These are phyloP conservation scores for Quercus wislizeni DNA, from an alignment of 306 rosid species.

Conservation along the genomic window DNA sequence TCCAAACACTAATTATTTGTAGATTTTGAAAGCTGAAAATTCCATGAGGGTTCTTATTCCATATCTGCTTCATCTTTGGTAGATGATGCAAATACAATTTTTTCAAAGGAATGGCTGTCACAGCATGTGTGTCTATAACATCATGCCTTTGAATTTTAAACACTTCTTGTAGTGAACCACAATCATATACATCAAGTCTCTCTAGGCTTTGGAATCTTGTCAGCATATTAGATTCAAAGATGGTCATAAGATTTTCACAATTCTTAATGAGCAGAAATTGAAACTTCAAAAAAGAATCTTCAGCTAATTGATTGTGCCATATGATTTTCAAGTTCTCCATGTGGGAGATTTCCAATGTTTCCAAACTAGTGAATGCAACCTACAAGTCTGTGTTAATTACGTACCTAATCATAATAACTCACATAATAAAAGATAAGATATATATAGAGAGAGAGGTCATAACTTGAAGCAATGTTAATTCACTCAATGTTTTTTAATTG, in stretches of 20 bases:
- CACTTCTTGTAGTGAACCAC: background rate
- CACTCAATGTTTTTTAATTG: too few species aligned
- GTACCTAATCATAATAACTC: background rate
- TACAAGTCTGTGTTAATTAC: background rate
- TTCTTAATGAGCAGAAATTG: background rate
- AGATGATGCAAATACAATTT: conserved; percentile 7
- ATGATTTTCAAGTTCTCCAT: background rate
- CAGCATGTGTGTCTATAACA: too few species aligned
- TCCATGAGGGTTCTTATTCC: conserved; percentile 15
- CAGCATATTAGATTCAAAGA: background rate
- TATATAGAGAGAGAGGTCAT: too few species aligned
- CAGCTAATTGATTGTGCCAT: background rate
- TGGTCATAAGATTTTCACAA: background rate
- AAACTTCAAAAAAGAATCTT: background rate
- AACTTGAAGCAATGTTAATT: too few species aligned
- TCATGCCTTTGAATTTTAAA: background rate
- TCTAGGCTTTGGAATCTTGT: background rate
- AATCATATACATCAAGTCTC: rapidly evolving
- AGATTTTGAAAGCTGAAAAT: conserved; percentile 7
- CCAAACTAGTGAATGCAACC: background rate
- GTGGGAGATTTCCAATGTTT: background rate
- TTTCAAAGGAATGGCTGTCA: background rate
- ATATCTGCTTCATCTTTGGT: conserved; percentile 23
- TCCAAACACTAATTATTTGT: background rate
- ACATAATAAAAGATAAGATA: too few species aligned